Percentiles rank a stretch among this genome's conserved stretches.
Conservation (phyloP, 2,329 filamentous ascomycete genomes). For the Aspergillus tanneri region DNA sequence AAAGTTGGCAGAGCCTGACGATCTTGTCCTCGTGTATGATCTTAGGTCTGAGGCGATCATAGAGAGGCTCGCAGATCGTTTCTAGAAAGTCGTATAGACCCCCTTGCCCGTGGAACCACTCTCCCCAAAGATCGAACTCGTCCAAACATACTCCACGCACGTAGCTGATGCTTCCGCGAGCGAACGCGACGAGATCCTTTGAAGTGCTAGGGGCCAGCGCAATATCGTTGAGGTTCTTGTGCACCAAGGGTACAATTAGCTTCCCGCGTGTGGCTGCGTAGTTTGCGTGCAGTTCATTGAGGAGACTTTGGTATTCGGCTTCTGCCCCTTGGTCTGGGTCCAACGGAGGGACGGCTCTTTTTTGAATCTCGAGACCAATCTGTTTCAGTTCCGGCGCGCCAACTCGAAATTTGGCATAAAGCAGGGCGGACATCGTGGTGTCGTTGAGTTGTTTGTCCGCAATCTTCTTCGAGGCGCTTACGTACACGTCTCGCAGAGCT, state of each 20-base stretch:
- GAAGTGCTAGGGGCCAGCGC: constrained; percentile 60
- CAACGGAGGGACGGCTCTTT: constrained; percentile 60
- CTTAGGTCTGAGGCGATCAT: constrained; percentile 63
- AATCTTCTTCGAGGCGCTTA: constrained; percentile 62
- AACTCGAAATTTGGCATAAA: constrained; percentile 70
- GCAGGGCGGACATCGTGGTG: constrained; percentile 67
- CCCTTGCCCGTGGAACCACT: constrained; percentile 64
- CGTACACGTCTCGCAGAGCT: constrained; percentile 61
- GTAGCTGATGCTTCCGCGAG: constrained; percentile 64
- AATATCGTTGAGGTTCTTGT: constrained; percentile 58
- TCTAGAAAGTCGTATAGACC: constrained; percentile 66
- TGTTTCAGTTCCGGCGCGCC: constrained; percentile 65
- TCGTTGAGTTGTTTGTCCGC: constrained; percentile 68
- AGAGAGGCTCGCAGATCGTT: constrained; percentile 65
- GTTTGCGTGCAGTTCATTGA: constrained; percentile 65
- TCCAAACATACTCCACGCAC: constrained; percentile 65
- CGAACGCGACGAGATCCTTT: constrained; percentile 64
- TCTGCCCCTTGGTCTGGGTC: constrained; percentile 59
- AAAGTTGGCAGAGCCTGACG: constrained; percentile 65
- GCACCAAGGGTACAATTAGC: constrained; percentile 61
- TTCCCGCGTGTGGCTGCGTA: constrained; percentile 60
- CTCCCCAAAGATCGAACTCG: constrained; percentile 65
- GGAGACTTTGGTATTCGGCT: constrained; percentile 64
- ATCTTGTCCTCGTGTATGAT: constrained; percentile 67
- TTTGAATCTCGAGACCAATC: constrained; percentile 67